A percentile compares a stretch with the other conserved stretches of the same genome.
Conservation (phyloP, 148 eudicot genomes). For the Rhododendron vialii region DNA sequence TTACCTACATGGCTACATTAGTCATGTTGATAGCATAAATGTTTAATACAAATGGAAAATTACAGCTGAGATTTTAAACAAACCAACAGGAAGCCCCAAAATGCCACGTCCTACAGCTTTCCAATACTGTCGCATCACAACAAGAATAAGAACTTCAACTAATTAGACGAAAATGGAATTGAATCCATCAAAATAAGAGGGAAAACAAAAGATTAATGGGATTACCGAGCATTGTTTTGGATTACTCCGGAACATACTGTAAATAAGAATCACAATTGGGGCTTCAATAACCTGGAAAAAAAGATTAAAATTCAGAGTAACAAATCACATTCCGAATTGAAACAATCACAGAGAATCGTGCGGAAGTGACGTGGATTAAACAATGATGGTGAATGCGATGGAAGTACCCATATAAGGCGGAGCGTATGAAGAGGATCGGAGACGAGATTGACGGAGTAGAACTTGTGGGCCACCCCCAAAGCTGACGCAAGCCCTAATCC, state of each 20-base stretch:
- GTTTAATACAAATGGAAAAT: background rate
- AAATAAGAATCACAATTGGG: constrained; percentile 49
- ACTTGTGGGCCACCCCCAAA: constrained; percentile 31
- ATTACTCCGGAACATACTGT: constrained; percentile 45
- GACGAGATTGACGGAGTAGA: constrained; percentile 42
- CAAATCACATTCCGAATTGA: background rate
- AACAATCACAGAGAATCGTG: background rate
- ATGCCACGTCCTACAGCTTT: constrained; percentile 77
- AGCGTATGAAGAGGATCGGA: constrained; percentile 46
- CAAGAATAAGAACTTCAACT: background rate
- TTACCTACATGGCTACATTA: background rate
- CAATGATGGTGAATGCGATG: background rate
- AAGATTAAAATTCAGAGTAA: background rate
- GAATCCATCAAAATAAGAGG: background rate
- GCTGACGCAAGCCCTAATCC: constrained; percentile 53
- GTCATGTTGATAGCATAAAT: background rate
- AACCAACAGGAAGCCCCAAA: constrained; percentile 65
- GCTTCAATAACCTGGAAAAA: constrained; percentile 46
- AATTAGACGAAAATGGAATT: background rate
- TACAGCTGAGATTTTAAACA: constrained; percentile 19
- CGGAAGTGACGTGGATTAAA: background rate
- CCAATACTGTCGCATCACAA: constrained; percentile 43
- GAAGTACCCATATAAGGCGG: constrained; percentile 49
- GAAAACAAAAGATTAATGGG: background rate
- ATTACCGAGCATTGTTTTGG: constrained; percentile 64